Conservation (phyloP, 2,329 filamentous ascomycete species). For the Pseudogymnoascus sp. region DNA sequence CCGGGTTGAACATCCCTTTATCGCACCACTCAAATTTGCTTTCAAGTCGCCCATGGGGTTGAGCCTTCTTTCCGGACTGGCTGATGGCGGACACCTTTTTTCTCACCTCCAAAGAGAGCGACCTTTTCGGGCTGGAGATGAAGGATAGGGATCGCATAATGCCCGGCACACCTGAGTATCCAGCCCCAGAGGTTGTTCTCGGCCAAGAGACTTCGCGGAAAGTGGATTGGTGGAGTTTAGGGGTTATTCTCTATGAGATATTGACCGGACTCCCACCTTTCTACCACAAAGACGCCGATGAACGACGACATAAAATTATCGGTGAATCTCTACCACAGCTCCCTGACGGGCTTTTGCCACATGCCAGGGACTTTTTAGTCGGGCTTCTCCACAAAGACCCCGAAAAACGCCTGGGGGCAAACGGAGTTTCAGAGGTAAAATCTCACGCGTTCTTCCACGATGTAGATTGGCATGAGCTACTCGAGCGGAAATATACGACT, state of each 20-base stretch:
- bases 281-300: constrained; percentile 95
- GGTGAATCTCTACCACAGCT: constrained; percentile 90
- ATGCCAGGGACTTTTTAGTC: constrained; percentile 78
- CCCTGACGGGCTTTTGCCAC: constrained; percentile 75
- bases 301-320: constrained; percentile 96
- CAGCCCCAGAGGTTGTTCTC: constrained; percentile 81
- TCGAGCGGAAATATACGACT: constrained; percentile 93
- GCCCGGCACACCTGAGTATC: constrained; percentile 88
- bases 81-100: constrained; percentile 92
- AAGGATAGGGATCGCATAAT: constrained; percentile 95
- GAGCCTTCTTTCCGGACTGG: constrained; percentile 87
- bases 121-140: constrained; percentile 90
- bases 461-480: constrained; percentile 90
- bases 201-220: constrained; percentile 93
- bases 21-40: constrained; percentile 92
- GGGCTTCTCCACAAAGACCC: constrained; percentile 85
- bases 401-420: constrained; percentile 74
- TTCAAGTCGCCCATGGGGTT: constrained; percentile 96
- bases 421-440: constrained; percentile 91
- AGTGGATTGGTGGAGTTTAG: constrained; percentile 86
- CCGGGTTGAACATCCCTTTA: constrained; percentile 98
- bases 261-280: constrained; percentile 89
- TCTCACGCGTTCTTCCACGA: constrained; percentile 94
- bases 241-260: constrained; percentile 93
- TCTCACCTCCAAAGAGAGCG: constrained; percentile 91